phyloP scores from a whole-genome alignment of 192 early-diverging fungal species.

The Umbelopsis isabellina region DNA sequence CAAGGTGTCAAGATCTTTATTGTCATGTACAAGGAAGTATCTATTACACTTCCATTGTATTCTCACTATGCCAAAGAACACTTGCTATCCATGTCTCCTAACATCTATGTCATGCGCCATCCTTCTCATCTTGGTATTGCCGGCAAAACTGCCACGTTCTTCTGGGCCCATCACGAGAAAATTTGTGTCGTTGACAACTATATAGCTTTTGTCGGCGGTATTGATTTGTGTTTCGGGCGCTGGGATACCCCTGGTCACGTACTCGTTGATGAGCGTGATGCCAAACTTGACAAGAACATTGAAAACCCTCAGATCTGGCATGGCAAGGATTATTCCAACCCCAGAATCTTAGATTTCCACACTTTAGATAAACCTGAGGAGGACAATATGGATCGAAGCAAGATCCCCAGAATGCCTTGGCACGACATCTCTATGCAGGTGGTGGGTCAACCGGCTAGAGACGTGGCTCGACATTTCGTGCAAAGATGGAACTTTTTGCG shows the following conservation, averaged over 20 bases:
- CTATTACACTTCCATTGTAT: constrained; percentile 67
- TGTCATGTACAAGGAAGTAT: constrained; percentile 78
- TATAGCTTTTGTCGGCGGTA: constrained; percentile 81
- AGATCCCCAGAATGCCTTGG: constrained; percentile 80
- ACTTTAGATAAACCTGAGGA: constrained; percentile 56
- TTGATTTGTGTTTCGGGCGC: constrained; percentile 85
- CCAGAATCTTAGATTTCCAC: constrained; percentile 75
- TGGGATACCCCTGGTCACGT: constrained; percentile 79
- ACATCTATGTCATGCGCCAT: constrained; percentile 81
- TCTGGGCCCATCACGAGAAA: constrained; percentile 89
- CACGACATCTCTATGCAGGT: constrained; percentile 82
- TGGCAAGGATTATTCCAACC: constrained; percentile 85
- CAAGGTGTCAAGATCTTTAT: constrained; percentile 85
- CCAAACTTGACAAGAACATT: constrained; percentile 37
- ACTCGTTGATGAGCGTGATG: constrained; percentile 61
- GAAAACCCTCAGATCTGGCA: constrained; percentile 45
- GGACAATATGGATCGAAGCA: constrained; percentile 51
- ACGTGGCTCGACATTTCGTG: constrained; percentile 82
- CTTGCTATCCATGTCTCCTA: constrained; percentile 66
- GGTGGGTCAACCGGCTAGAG: constrained; percentile 73
- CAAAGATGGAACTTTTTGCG: constrained; percentile 85
- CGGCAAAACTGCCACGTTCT: constrained; percentile 59
- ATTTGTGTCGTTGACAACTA: constrained; percentile 76
- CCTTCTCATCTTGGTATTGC: constrained; percentile 73
- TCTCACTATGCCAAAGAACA: constrained; percentile 74